A percentile compares a stretch with the other conserved stretches of the same genome.
phyloP scores from a whole-genome alignment of 1,284 basidiomycete species.

The Naganishia cerealis region DNA sequence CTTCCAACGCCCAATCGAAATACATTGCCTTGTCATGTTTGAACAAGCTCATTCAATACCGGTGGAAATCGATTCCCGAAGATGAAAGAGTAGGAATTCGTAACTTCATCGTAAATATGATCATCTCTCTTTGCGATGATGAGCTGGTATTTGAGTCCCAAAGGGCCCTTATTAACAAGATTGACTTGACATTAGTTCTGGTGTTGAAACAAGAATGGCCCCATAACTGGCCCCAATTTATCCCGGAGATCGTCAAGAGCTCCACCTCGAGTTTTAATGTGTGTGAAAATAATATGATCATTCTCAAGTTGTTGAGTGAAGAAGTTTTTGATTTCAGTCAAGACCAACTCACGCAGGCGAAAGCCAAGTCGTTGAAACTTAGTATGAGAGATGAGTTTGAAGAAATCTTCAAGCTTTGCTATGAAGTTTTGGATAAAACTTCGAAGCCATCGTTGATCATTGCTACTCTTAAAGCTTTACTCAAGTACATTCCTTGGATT shows the following conservation, averaged over 20 bases:
- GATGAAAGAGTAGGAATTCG: slow-evolving; percentile 84
- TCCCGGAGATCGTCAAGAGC: slow-evolving; percentile 93
- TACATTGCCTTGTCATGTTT: slow-evolving; percentile 92
- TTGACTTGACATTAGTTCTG: slow-evolving; percentile 93
- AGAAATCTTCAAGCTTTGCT: slow-evolving; percentile 92
- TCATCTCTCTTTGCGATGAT: slow-evolving; percentile 87
- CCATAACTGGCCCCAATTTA: slow-evolving; percentile 98
- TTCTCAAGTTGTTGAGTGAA: slow-evolving; percentile 93
- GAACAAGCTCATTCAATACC: slow-evolving; percentile 87
- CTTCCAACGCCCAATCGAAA: too few species aligned
- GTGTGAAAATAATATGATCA: slow-evolving; percentile 99
- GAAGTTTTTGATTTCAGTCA: slow-evolving; percentile 99
- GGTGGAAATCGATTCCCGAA: slow-evolving; percentile 94
- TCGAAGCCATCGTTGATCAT: slow-evolving; percentile 93
- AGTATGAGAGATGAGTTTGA: slow-evolving; percentile 96
- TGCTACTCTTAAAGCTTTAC: slow-evolving; percentile 90
- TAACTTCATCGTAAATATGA: slow-evolving; percentile 93
- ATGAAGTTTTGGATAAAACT: slow-evolving; percentile 96
- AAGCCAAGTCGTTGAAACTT: slow-evolving; percentile 96
- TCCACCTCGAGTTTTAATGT: slow-evolving; percentile 93
- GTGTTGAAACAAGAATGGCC: slow-evolving; percentile 99
- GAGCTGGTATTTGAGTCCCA: slow-evolving; percentile 82
- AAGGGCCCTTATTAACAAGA: slow-evolving; percentile 94
- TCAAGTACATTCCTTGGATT: slow-evolving; percentile 99
- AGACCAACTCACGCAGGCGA: slow-evolving; percentile 97